Percentiles rank a stretch among this genome's conserved stretches.
phyloP scores from a whole-genome alignment of 2,329 filamentous ascomycete genomes.

The Sclerotiophoma versabilis region DNA sequence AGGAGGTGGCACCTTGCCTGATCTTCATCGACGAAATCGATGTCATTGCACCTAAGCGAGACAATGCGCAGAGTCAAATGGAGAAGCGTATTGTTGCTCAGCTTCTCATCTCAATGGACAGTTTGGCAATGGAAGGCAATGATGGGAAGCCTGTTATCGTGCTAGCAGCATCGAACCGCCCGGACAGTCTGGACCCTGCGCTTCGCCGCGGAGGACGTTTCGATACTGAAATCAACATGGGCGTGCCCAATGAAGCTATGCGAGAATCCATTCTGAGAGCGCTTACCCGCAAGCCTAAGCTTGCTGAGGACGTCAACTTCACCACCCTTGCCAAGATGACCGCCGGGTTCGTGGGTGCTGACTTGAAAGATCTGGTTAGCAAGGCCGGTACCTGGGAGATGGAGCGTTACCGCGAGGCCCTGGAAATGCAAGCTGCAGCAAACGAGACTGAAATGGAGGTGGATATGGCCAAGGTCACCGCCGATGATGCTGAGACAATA shows the following conservation, averaged over 20 bases:
- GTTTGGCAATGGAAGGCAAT: slow-evolving; percentile 72
- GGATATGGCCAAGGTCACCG: slow-evolving; percentile 46
- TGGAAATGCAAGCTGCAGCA: slow-evolving; percentile 52
- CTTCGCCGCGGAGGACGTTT: slow-evolving; percentile 78
- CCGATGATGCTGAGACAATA: slow-evolving; percentile 28
- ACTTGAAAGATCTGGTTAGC: slow-evolving; percentile 75
- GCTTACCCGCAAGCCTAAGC: slow-evolving; percentile 69
- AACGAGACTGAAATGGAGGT: slow-evolving; percentile 59
- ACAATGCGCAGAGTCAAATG: slow-evolving; percentile 85
- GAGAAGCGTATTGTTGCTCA: slow-evolving; percentile 86
- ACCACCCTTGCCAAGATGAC: slow-evolving; percentile 78
- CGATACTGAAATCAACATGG: slow-evolving; percentile 84
- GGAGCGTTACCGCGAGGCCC: slow-evolving; percentile 63
- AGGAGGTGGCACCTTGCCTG: slow-evolving; percentile 82
- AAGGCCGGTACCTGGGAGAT: slow-evolving; percentile 72
- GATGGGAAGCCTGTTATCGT: slow-evolving; percentile 83
- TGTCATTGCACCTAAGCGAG: slow-evolving; percentile 84
- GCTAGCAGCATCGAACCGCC: slow-evolving; percentile 87
- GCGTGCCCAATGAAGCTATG: slow-evolving; percentile 80
- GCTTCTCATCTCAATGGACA: slow-evolving; percentile 85
- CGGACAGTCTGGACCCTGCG: slow-evolving; percentile 83
- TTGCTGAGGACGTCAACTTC: slow-evolving; percentile 77
- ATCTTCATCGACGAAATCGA: slow-evolving; percentile 95
- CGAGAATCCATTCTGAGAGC: slow-evolving; percentile 80
- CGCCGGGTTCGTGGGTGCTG: slow-evolving; percentile 90